These are phyloP conservation scores for Cladobotryum protrusum DNA, from an alignment of 2,329 filamentous ascomycete genomes.

Conservation along the genomic window DNA sequence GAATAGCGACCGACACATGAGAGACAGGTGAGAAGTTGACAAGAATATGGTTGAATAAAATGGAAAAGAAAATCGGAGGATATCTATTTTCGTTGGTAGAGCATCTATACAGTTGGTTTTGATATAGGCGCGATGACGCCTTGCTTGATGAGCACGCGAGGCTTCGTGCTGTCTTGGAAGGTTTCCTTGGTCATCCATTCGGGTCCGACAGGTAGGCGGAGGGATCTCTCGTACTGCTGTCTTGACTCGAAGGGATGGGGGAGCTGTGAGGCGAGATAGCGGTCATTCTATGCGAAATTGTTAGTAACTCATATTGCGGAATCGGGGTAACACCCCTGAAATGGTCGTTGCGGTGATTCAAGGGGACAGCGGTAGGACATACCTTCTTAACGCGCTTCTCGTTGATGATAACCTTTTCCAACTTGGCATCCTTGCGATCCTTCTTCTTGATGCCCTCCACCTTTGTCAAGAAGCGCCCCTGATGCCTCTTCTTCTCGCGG, in stretches of 20 bases:
- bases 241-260: constrained; percentile 86
- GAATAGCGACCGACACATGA: too few relatives aligned
- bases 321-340: neutral
- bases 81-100: too few relatives aligned
- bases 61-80: too few relatives aligned
- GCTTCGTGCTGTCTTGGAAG: constrained; percentile 85
- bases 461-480: constrained; percentile 57
- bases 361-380: constrained; percentile 19
- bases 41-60: too few relatives aligned
- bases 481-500: constrained; percentile 58
- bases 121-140: constrained; percentile 84
- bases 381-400: constrained; percentile 88
- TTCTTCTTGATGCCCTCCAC: constrained; percentile 68
- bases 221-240: constrained; percentile 82
- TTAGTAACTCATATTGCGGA: too few relatives aligned
- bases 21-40: too few relatives aligned
- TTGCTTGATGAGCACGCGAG: constrained; percentile 82
- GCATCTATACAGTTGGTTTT: constrained; percentile 52
- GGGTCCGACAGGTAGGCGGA: constrained; percentile 80
- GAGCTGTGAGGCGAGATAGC: constrained; percentile 76
- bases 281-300: constrained; percentile 56
- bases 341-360: neutral
- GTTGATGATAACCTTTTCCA: constrained; percentile 83
- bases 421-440: constrained; percentile 73
- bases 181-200: constrained; percentile 97